These are phyloP conservation scores for Saccharomycopsis schoenii DNA, from an alignment of 805 yeast genomes.

Conservation along the genomic window DNA sequence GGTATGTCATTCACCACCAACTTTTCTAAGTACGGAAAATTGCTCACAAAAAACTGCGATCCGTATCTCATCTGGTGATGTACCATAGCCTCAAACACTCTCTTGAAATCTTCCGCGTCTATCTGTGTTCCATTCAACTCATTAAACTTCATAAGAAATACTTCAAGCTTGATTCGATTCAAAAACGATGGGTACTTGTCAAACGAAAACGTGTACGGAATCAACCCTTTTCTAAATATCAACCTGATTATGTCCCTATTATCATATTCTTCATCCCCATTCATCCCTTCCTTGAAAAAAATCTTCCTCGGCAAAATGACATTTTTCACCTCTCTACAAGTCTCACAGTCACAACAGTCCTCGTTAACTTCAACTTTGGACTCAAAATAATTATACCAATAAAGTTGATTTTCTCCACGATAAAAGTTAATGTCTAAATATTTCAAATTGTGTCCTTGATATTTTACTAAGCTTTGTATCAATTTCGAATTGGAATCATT, in stretches of 20 bases:
- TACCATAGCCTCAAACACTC: constrained; percentile 6
- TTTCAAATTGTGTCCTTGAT: constrained; percentile 4
- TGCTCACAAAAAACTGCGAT: background rate
- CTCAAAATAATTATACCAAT: constrained; percentile 14
- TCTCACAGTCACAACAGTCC: background rate
- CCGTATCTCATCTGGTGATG: constrained; percentile 11
- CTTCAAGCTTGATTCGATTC: background rate
- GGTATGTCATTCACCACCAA: constrained; percentile 16
- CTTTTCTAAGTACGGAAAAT: constrained; percentile 6
- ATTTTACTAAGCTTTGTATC: background rate
- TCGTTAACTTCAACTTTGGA: constrained; percentile 5
- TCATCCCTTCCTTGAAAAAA: background rate
- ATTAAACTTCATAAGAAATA: constrained; percentile 2
- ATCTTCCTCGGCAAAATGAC: constrained; percentile 5
- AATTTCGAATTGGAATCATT: constrained; percentile 3
- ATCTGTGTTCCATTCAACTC: background rate
- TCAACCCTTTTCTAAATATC: constrained; percentile 9
- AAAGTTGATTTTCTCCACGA: constrained; percentile 10
- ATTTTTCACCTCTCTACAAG: constrained; percentile 6
- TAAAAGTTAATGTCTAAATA: constrained; percentile 13
- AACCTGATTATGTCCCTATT: background rate
- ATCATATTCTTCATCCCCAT: constrained; percentile 5
- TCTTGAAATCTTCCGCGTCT: background rate
- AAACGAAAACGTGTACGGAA: constrained; percentile 12
- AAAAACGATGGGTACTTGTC: constrained; percentile 14